phyloP scores from a whole-genome alignment of 2,329 filamentous ascomycete genomes.

The Neopestalotiopsis rosae region DNA sequence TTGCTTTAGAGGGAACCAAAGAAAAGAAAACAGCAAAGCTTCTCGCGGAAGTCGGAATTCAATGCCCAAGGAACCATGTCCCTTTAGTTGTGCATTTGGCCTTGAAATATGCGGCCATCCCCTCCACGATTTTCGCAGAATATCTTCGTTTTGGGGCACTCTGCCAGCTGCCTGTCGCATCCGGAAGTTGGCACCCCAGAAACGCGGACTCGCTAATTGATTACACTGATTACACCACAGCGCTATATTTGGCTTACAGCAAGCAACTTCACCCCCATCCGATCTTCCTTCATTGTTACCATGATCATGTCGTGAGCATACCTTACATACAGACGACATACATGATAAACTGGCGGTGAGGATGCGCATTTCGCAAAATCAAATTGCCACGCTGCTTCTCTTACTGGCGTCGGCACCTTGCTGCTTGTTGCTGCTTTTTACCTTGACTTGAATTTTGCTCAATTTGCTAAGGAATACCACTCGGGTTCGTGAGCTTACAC shows the following conservation, averaged over 20 bases:
- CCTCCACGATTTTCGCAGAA: slow-evolving; percentile 7
- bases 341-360: not conserved
- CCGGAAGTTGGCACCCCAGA: not conserved
- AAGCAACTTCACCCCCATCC: not conserved
- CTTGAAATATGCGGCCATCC: slow-evolving; percentile 11
- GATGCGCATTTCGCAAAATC: not conserved
- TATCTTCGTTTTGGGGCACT: not conserved
- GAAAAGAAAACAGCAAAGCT: not conserved
- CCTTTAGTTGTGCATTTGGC: not conserved
- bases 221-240: not conserved
- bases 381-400: not conserved
- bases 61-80: not conserved
- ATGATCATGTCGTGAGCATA: not conserved
- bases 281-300: not conserved
- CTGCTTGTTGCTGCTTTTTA: not conserved
- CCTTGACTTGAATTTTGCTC: not conserved
- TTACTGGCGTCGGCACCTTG: not conserved
- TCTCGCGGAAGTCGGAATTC: not conserved
- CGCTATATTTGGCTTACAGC: not conserved
- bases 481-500: not conserved
- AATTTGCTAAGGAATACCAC: not conserved
- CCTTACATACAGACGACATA: not conserved
- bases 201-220: not conserved
- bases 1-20: not conserved
- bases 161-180: not conserved